Percentiles rank a stretch among this genome's conserved stretches.
Conservation (phyloP, 768 basidiomycete genomes). For the Cantharellus anzutake region DNA sequence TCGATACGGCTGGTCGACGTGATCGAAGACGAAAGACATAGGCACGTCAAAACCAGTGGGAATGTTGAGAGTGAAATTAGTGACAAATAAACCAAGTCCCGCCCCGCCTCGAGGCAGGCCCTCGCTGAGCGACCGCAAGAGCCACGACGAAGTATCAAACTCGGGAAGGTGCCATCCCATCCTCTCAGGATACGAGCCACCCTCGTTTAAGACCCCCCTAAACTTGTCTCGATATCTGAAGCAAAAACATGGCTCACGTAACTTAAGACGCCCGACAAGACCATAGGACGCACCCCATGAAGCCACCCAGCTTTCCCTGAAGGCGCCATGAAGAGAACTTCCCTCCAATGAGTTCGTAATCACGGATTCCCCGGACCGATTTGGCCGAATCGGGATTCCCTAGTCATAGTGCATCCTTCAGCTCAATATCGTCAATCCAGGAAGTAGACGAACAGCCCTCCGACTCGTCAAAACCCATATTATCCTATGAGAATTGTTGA, state of each 20-base stretch:
- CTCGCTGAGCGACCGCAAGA: conserved; percentile 26
- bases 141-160: conserved; percentile 40
- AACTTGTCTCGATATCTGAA: conserved; percentile 56
- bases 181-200: conserved; percentile 52
- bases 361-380: conserved; percentile 60
- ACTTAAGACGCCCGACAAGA: not conserved
- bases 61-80: conserved; percentile 46
- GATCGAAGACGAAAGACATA: conserved; percentile 53
- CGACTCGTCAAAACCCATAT: conserved; percentile 60
- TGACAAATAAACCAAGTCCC: conserved; percentile 69
- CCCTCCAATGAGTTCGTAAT: conserved; percentile 48
- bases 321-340: conserved; percentile 43
- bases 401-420: conserved; percentile 6
- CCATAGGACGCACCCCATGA: conserved; percentile 25
- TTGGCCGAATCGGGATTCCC: conserved; percentile 36
- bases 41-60: conserved; percentile 42
- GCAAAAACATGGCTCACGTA: not conserved
- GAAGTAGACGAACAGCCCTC: conserved; percentile 21
- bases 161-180: conserved; percentile 58
- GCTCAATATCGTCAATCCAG: too few relatives aligned
- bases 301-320: conserved; percentile 61
- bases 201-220: conserved; percentile 52
- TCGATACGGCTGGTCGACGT: conserved; percentile 43
- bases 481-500: conserved; percentile 29
- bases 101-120: conserved; percentile 21